Evolutionary conservation across 148 eudicot genomes (phyloP).

Genomic region (Amaranthus cruentus): DNA sequence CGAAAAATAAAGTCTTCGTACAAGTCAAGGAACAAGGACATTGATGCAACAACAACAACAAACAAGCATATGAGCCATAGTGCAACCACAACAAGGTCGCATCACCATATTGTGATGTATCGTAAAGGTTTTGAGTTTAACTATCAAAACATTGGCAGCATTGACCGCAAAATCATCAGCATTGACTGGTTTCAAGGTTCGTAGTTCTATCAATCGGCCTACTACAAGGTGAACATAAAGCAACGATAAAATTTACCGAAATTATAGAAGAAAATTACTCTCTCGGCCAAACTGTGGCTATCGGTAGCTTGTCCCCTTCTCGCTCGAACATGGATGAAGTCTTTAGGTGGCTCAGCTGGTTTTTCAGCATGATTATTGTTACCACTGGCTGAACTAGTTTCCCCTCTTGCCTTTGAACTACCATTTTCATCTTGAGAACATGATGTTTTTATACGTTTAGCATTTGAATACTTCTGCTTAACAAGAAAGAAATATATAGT

Average conservation of each 20-base stretch:
- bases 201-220: neutral
- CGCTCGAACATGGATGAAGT: constrained; percentile 95
- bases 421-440: constrained; percentile 43
- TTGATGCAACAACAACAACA: neutral
- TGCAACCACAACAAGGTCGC: too few species aligned
- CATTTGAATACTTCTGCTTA: constrained; percentile 45
- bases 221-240: constrained; percentile 4
- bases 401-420: constrained; percentile 48
- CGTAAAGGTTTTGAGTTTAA: too few species aligned
- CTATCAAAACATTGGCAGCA: too few species aligned
- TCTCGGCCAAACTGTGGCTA: constrained; percentile 96
- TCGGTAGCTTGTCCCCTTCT: constrained; percentile 99
- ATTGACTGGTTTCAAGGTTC: neutral
- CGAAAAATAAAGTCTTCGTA: neutral
- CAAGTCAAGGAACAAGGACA: neutral
- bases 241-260: constrained; percentile 3
- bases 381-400: constrained; percentile 49
- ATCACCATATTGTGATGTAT: too few species aligned
- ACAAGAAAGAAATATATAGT: constrained; percentile 9
- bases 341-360: constrained; percentile 67
- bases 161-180: neutral
- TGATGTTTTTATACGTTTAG: constrained; percentile 56
- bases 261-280: constrained; percentile 42
- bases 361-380: constrained; percentile 51
- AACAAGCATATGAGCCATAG: neutral